phyloP scores from a whole-genome alignment of 495 filamentous ascomycete genomes.

The Lasiosphaeria miniovina region DNA sequence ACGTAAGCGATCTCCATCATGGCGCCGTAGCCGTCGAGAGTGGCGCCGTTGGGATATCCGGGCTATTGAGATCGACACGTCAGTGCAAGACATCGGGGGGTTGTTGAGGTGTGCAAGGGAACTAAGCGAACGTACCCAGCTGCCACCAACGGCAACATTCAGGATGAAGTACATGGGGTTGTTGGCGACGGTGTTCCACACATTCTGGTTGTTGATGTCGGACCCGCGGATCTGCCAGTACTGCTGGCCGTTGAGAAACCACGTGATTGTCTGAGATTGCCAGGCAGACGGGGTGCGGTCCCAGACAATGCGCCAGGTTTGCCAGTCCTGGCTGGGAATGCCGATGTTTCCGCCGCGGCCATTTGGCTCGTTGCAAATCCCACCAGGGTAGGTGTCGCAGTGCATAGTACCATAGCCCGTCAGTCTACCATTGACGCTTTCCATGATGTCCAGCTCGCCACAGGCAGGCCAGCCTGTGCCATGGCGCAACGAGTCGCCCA shows the following conservation, averaged over 20 bases:
- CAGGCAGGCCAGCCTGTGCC: slow-evolving; percentile 45
- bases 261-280: slow-evolving; percentile 44
- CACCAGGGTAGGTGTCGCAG: slow-evolving; percentile 42
- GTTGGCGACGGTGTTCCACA: slow-evolving; percentile 40
- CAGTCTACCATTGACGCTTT: slow-evolving; percentile 45
- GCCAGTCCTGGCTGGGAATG: slow-evolving; percentile 43
- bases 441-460: slow-evolving; percentile 52
- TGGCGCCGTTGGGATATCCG: slow-evolving; percentile 37
- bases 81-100: not conserved
- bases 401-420: slow-evolving; percentile 48
- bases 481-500: slow-evolving; percentile 42
- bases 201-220: slow-evolving; percentile 31
- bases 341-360: slow-evolving; percentile 34
- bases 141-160: slow-evolving; percentile 52
- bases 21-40: slow-evolving; percentile 38
- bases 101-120: no score
- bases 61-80: slow-evolving; percentile 27
- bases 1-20: slow-evolving; percentile 50
- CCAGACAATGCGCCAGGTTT: slow-evolving; percentile 46
- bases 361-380: slow-evolving; percentile 46
- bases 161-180: slow-evolving; percentile 44
- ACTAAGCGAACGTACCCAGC: slow-evolving; percentile 37
- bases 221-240: slow-evolving; percentile 40
- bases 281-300: slow-evolving; percentile 40
- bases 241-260: slow-evolving; percentile 43